These are phyloP conservation scores for Tremella fuciformis DNA, from an alignment of 768 basidiomycete species.

Conservation along the genomic window DNA sequence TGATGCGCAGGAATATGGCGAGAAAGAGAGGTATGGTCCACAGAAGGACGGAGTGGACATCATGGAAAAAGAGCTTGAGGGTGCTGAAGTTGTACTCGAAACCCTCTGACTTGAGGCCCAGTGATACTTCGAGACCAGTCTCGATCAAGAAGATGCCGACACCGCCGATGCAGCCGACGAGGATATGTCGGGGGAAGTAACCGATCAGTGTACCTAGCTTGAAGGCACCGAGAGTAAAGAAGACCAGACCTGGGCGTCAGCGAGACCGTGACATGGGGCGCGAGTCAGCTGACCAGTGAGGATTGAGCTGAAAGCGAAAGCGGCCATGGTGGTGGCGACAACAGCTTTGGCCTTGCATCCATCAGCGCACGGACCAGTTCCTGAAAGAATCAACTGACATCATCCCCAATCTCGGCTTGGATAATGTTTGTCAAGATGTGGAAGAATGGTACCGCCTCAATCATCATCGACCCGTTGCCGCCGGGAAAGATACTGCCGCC, in stretches of 20 bases:
- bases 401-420: conserved; percentile 66
- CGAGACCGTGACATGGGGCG: neutral
- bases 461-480: conserved; percentile 66
- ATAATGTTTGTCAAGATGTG: conserved; percentile 84
- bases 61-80: conserved; percentile 66
- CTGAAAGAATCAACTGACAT: conserved; percentile 49
- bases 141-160: conserved; percentile 88
- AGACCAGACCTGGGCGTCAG: conserved; percentile 62
- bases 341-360: conserved; percentile 58
- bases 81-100: conserved; percentile 67
- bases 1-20: conserved; percentile 71
- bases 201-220: conserved; percentile 81
- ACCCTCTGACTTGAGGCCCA: conserved; percentile 71
- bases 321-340: conserved; percentile 86
- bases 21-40: conserved; percentile 78
- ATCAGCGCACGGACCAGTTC: conserved; percentile 2
- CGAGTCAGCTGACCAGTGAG: conserved; percentile 65
- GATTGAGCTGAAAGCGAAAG: conserved; percentile 80
- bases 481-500: conserved; percentile 81
- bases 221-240: conserved; percentile 80
- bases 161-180: conserved; percentile 95
- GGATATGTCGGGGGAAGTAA: conserved; percentile 93
- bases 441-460: conserved; percentile 96
- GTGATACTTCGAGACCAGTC: conserved; percentile 83
- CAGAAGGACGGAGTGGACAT: conserved; percentile 63